Base-by-base conservation (phyloP, 2,329 filamentous ascomycete species). In the Botryotinia narcissicola region DNA sequence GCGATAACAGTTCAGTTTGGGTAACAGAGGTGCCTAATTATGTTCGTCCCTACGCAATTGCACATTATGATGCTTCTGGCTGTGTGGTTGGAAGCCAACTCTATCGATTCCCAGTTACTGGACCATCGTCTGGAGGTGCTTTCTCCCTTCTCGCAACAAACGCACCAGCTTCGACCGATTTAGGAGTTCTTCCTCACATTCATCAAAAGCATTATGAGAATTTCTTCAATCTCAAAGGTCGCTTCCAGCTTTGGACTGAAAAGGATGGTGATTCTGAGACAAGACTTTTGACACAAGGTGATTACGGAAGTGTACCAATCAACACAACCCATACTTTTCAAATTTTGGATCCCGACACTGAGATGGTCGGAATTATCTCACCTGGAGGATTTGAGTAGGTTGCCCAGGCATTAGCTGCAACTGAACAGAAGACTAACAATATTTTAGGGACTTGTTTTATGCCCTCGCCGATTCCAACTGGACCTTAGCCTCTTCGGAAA, bases 311-410 rank as follows among this genome's bases (percentile, higher is more conserved):
- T 7, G 83, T 86, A 0, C 82, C 84, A 0, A 79, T 80, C 32
- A 83, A 86, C 74, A 85, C 84, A 1, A 84, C 83, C 1, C 85
- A 86, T 74, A 85, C 84, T 4, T 86, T 86, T 79, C 84, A 85
- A 76, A 80, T 86, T 25, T 76, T 85, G 20, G 84, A 86, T 71
- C 84, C 84, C 0, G 83, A 86, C 75, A 85, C 84, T 7, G 83
- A 86, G 75, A 81, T 86, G 77, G 81, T 83, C 2, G 85, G 85
- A 3, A 81, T 85, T 0, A 83, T 86, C 63, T 79, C 81, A 12
- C 85, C 85, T 4, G 84, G 85, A 46, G 84, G 84, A n/a, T 86
- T 86, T 69, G 85, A 86, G 80, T 82, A 80, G 63, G 78, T 79
- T 16, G 62, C 42, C 60, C 68, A 61, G 14, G 35, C 54, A 44